phyloP scores from a whole-genome alignment of 805 yeast genomes.

The Schwanniomyces vanrijiae region DNA sequence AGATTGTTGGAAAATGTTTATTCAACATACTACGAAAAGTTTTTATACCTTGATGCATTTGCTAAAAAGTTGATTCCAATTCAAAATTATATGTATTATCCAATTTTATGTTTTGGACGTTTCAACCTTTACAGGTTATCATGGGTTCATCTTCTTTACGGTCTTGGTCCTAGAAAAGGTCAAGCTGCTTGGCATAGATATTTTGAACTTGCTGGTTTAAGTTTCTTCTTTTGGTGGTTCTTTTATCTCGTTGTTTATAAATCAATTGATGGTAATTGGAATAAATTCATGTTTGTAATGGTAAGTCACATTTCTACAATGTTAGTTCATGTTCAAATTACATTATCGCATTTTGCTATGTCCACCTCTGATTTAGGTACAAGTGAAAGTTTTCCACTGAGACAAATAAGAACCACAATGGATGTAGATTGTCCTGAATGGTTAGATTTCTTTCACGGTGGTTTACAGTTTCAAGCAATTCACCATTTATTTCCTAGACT shows the following conservation, averaged over 20 bases:
- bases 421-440: constrained; percentile 93
- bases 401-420: constrained; percentile 90
- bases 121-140: constrained; percentile 81
- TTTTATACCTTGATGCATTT: constrained; percentile 63
- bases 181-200: constrained; percentile 86
- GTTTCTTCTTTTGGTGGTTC: constrained; percentile 78
- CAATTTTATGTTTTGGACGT: constrained; percentile 77
- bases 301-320: constrained; percentile 79
- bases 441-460: constrained; percentile 91
- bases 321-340: constrained; percentile 93
- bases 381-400: constrained; percentile 72
- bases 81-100: constrained; percentile 74
- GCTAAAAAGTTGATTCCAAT: constrained; percentile 60
- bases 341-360: constrained; percentile 90
- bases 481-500: constrained; percentile 88
- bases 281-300: constrained; percentile 60
- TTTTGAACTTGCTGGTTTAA: constrained; percentile 68
- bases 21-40: constrained; percentile 76
- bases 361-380: constrained; percentile 84
- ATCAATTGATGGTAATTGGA: constrained; percentile 50
- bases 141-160: constrained; percentile 73
- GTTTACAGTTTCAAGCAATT: constrained; percentile 86
- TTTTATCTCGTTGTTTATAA: constrained; percentile 61
- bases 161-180: constrained; percentile 78
- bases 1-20: constrained; percentile 66